Percentiles rank a stretch among this genome's conserved stretches.
These are phyloP conservation scores for Stemphylium lycopersici DNA, from an alignment of 2,329 filamentous ascomycete genomes.

Conservation along the genomic window DNA sequence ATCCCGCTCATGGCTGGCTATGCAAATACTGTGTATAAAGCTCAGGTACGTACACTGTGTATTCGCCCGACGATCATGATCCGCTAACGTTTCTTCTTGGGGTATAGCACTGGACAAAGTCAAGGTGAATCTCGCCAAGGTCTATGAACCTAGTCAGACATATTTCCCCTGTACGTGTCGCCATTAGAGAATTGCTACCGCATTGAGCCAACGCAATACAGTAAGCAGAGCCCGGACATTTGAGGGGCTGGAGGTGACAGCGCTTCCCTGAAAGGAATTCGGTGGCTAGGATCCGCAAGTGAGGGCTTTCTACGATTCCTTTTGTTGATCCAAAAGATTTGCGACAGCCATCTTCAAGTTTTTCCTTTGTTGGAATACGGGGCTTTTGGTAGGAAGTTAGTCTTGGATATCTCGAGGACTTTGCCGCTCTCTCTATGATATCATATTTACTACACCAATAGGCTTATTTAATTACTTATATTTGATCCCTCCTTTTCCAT, in stretches of 20 bases:
- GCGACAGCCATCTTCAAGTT: no score
- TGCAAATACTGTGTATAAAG: conserved; percentile 69
- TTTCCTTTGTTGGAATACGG: no score
- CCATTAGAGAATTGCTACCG: neutral
- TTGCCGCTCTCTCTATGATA: no score
- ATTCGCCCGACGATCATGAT: conserved; percentile 53
- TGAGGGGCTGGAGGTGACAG: conserved; percentile 49
- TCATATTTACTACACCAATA: no score
- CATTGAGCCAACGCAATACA: neutral
- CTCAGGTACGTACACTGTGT: conserved; percentile 50
- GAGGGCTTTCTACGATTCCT: no score
- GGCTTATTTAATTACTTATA: no score
- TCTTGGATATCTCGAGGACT: no score
- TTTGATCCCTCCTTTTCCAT: no score
- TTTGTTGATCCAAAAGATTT: no score
- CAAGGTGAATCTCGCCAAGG: conserved; percentile 50
- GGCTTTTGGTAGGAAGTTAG: no score
- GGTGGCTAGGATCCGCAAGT: no score
- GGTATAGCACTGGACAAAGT: conserved; percentile 41
- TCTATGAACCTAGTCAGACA: conserved; percentile 64
- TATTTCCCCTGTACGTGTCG: conserved; percentile 59
- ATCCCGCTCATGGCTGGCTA: conserved; percentile 65
- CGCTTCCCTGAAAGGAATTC: no score
- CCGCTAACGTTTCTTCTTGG: conserved; percentile 58
- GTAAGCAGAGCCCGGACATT: conserved; percentile 61